Evolutionary conservation across 2,329 filamentous ascomycete species (phyloP).

Genomic region (Calonectria crousiana): DNA sequence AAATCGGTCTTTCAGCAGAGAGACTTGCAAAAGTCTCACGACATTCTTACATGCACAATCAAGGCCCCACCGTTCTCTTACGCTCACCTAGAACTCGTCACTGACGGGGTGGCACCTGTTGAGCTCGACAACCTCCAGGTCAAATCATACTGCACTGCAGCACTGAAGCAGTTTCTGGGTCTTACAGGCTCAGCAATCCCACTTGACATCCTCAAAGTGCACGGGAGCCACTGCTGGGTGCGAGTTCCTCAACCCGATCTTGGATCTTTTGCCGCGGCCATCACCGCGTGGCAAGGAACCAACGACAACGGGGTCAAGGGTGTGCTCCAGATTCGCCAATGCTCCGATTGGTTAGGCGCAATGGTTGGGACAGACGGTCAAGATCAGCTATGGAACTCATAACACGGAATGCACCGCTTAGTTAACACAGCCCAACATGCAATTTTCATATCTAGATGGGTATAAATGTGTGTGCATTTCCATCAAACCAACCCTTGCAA

Average conservation of each 20-base stretch:
- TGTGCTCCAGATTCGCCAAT: conserved; percentile 67
- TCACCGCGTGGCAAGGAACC: conserved; percentile 73
- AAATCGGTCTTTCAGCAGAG: conserved; percentile 47
- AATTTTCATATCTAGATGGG: conserved; percentile 40
- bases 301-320: conserved; percentile 57
- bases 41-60: conserved; percentile 65
- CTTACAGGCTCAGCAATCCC: conserved; percentile 74
- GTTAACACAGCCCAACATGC: conserved; percentile 26
- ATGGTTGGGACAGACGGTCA: conserved; percentile 64
- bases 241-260: conserved; percentile 73
- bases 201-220: conserved; percentile 76
- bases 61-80: conserved; percentile 67
- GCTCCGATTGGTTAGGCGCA: conserved; percentile 73
- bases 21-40: conserved; percentile 56
- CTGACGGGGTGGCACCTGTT: conserved; percentile 38
- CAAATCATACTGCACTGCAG: conserved; percentile 71
- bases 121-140: conserved; percentile 72
- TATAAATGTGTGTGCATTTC: conserved; percentile 46
- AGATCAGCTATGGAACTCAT: conserved; percentile 61
- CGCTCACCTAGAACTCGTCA: conserved; percentile 64
- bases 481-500: conserved; percentile 37
- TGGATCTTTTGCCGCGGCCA: conserved; percentile 70
- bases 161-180: conserved; percentile 78
- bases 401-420: conserved; percentile 31
- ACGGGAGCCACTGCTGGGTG: conserved; percentile 70